Evolutionary conservation across 768 basidiomycete species (phyloP), one percentile per base, ranked within the genome.

Genomic region (Phaffia australis): DNA sequence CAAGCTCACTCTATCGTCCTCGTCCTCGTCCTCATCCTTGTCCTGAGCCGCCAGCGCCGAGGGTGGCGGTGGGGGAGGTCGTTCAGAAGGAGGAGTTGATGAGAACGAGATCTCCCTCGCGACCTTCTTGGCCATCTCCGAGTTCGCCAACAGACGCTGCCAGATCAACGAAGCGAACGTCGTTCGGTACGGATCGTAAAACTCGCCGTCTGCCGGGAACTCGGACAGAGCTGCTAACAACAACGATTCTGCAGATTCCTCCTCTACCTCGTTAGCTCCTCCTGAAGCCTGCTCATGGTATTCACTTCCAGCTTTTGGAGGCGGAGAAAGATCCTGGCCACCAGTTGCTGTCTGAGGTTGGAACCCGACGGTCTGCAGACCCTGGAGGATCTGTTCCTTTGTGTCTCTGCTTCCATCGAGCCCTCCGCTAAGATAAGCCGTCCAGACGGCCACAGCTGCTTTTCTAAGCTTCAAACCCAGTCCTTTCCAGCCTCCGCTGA

Each of bases 1-100:
- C 47, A 99, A 78, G 0, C 82, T 83, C 70, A 89, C 85, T 29
- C 76, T 75, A 21, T 78, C 78, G 54, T 78, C 78, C 14, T 76
- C 76, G 56, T 80, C 80, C 48, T 79, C 79, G n/a, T 69, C 65
- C 16, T 65, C 71, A 85, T 84, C 55, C 83, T 83, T 9, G 83
- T 82, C 35, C 15, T 27, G 29, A 25, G 25, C 42, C 27, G 54
- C 25, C 76, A 71, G 15, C 2, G 70, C 73, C 16, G 70, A 0
- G 79, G 74, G 6, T 79, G 79, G 66, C 1, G 63, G 56, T 7
- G 66, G 63, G 35, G 60, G 69, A 57, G 46, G 32, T 42, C 1
- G 87, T 87, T 18, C 82, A 81, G 64, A 89, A 84, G 35, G 35
- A 5, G 35, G 35, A 11, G 35, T 42, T 42, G 35, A 42, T 11